phyloP scores from a whole-genome alignment of 2,329 filamentous ascomycete species.

The Calonectria crousiana region DNA sequence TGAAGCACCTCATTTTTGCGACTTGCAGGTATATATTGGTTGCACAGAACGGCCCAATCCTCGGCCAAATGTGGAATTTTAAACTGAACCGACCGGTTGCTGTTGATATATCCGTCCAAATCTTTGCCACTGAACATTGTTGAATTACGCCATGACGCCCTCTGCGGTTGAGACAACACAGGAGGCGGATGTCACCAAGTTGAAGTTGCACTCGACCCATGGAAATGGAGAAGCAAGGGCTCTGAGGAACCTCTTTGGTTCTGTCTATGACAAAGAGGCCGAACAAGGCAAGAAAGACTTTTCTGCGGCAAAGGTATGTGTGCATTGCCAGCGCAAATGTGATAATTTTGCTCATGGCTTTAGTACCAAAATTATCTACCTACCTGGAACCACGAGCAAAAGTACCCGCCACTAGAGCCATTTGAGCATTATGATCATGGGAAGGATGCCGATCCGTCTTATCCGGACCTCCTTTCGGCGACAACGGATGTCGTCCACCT shows the following conservation, averaged over 20 bases:
- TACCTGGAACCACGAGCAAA: neutral
- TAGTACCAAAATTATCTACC: constrained; percentile 11
- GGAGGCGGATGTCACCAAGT: neutral
- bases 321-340: neutral
- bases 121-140: neutral
- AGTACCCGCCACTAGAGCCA: neutral
- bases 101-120: neutral
- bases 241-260: neutral
- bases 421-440: constrained; percentile 40
- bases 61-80: no score
- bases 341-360: neutral
- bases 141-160: neutral
- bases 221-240: neutral
- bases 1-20: neutral
- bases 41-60: no score
- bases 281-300: neutral
- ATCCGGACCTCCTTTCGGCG: constrained; percentile 43
- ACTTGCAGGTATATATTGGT: neutral
- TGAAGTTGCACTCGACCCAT: neutral
- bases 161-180: neutral
- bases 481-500: constrained; percentile 31
- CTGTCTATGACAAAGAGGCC: neutral
- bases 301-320: constrained; percentile 1
- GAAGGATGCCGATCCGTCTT: constrained; percentile 46
- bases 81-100: neutral